Evolutionary conservation across 2,329 filamentous ascomycete genomes (phyloP), one percentile per base, ranked within the genome.

Genomic region (Ophiosphaerella narmari): DNA sequence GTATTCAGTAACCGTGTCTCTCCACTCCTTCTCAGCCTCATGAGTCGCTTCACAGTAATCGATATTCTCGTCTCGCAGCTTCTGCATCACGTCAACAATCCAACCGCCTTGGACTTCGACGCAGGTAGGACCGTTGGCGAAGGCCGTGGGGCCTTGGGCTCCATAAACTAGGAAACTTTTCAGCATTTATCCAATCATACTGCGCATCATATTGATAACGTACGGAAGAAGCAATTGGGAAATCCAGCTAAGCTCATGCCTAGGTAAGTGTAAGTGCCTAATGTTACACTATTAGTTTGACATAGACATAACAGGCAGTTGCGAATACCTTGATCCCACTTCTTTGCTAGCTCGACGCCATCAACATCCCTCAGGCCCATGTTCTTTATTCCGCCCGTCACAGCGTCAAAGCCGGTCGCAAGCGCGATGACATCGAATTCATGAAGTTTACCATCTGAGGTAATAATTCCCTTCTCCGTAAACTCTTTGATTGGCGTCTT

Each of bases 391-490:
- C 69, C 73, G 4, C 71, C 70, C 5, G 75, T 78, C 12, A 78
- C 73, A 9, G 70, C 70, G 47, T 79, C 77, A 50, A 78, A 79
- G 14, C 77, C 77, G 5, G 77, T 79, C 3, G 76, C 77, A 8
- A 78, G 63, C 12, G 74, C 75, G 40, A 78, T 72, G 14, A 77
- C 65, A 39, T 79, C 76, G 36, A 78, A 74, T 39, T 78, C 75
- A 32, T 72, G 68, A 32, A 66, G 54, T 50, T 68, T 69, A 14
- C 75, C 76, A 39, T 78, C 73, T 1, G 65, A 54, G 1, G 75
- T 77, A 8, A 66, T 60, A 24, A 78, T 70, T 2, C 75, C 76
- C 5, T 66, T 74, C 45, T 71, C 71, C 5, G 67, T 71, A 13
- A 77, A 58, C 14, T 70, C 66, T 24, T 66, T 56, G 41, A 78